Base-by-base conservation (phyloP, 2,329 filamentous ascomycete genomes). In the Fusarium vanettenii region DNA sequence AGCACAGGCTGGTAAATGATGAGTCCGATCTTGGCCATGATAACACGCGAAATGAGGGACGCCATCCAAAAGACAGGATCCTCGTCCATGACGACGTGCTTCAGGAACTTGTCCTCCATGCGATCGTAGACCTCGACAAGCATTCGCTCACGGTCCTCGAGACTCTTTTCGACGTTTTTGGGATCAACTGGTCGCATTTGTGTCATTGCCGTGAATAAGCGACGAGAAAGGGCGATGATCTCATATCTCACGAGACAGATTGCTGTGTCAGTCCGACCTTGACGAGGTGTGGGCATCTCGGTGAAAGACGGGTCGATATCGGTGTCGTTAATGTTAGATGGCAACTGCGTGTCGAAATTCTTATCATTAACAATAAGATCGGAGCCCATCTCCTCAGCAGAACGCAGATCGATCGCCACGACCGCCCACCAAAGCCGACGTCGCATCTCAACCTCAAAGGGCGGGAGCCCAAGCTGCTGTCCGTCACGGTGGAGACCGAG, bases 361-460 rank as follows among this genome's bases (percentile, higher is more conserved):
- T 65, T 71, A 22, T 75, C 73, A 6, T 33, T 62, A 6, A 76
- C 68, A 20, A 74, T 76, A 25, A 76, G 62, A 45, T 76, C 73
- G 2, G 73, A 69, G 4, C 70, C 73, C 73, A 76, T 71, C 13
- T 76, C 73, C 7, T 75, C 73, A 13, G 73, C 62, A 11, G 73
- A 74, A 16, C 73, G 73, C 6, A 76, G 59, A 31, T 75, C 73
- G n/a, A 75, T 61, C 22, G 73, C 52, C 14, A 76, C 63, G 11
- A 75, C 70, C 4, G 67, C 59, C 73, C 73, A 75, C 73, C 73
- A 75, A 22, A 75, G 71, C n/a, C 73, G 73, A 4, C 73, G 73
- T 2, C 73, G 73, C 73, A 76, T 75, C 70, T 75, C 73, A 13
- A 76, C 73, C n/a, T 75, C 73, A 13, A 75, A 75, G 1, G 73